Evolutionary conservation across 2,329 filamentous ascomycete genomes (phyloP).

Genomic region (Ambrosiella xylebori): DNA sequence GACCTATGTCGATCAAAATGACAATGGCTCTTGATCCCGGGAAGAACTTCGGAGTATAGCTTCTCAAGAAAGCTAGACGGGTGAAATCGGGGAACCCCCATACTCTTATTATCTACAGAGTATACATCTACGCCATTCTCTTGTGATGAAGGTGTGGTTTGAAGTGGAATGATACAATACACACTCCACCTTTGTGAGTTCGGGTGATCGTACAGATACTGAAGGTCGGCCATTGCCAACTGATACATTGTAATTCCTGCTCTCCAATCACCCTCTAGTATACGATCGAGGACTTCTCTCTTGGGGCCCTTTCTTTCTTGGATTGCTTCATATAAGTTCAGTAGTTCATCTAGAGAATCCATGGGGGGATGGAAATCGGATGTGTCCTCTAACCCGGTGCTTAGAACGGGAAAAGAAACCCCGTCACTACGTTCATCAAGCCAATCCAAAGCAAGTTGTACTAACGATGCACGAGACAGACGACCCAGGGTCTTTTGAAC

Average conservation of each 20-base stretch:
- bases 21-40: slow-evolving; percentile 71
- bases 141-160: slow-evolving; percentile 18
- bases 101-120: slow-evolving; percentile 26
- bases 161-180: slow-evolving; percentile 39
- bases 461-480: slow-evolving; percentile 53
- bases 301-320: slow-evolving; percentile 42
- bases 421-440: slow-evolving; percentile 48
- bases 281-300: slow-evolving; percentile 44
- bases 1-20: slow-evolving; percentile 55
- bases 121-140: slow-evolving; percentile 17
- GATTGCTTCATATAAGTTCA: slow-evolving; percentile 44
- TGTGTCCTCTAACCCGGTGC: slow-evolving; percentile 32
- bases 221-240: slow-evolving; percentile 50
- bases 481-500: slow-evolving; percentile 50
- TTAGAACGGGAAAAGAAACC: slow-evolving; percentile 29
- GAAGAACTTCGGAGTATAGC: slow-evolving; percentile 56
- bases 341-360: slow-evolving; percentile 46
- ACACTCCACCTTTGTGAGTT: slow-evolving; percentile 47
- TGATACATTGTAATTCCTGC: slow-evolving; percentile 48
- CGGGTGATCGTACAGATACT: slow-evolving; percentile 49
- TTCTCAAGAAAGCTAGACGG: slow-evolving; percentile 63
- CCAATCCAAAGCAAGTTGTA: slow-evolving; percentile 62
- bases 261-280: slow-evolving; percentile 52
- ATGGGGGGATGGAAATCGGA: slow-evolving; percentile 54
- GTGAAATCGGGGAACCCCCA: slow-evolving; percentile 54